phyloP scores from a whole-genome alignment of 805 yeast species.

The Kuraishia ogatae region DNA sequence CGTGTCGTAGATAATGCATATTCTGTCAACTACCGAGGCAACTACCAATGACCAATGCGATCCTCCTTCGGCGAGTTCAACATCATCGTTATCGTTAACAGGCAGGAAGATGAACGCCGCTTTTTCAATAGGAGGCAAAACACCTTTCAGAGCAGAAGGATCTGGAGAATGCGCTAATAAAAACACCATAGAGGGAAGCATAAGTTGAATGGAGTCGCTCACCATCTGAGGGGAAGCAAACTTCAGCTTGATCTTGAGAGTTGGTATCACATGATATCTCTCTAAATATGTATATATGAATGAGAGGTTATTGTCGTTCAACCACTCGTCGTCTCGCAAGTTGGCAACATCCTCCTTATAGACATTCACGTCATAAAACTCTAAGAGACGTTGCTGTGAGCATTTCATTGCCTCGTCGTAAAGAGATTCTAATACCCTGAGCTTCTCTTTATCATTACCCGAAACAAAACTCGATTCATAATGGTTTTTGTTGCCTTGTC shows the following conservation, averaged over 20 bases:
- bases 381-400: conserved; percentile 26
- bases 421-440: conserved; percentile 9
- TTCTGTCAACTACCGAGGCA: conserved; percentile 35
- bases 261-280: conserved; percentile 18
- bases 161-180: conserved; percentile 43
- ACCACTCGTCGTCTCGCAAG: conserved; percentile 60
- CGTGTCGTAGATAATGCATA: conserved; percentile 53
- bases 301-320: conserved; percentile 61
- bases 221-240: conserved; percentile 14
- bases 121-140: conserved; percentile 33
- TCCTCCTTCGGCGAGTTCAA: conserved; percentile 54
- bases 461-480: background rate
- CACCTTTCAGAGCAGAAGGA: conserved; percentile 31
- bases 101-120: conserved; percentile 56
- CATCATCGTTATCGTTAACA: conserved; percentile 54
- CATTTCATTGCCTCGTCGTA: conserved; percentile 9
- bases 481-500: background rate
- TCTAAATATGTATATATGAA: conserved; percentile 53
- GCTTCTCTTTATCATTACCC: conserved; percentile 9
- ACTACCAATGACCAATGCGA: conserved; percentile 71
- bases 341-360: conserved; percentile 51
- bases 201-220: conserved; percentile 25
- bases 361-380: conserved; percentile 48
- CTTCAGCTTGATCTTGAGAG: conserved; percentile 16
- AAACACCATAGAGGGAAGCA: conserved; percentile 59